phyloP scores from a whole-genome alignment of 352 stramenopile genomes.

The Thraustochytrium sp. region DNA sequence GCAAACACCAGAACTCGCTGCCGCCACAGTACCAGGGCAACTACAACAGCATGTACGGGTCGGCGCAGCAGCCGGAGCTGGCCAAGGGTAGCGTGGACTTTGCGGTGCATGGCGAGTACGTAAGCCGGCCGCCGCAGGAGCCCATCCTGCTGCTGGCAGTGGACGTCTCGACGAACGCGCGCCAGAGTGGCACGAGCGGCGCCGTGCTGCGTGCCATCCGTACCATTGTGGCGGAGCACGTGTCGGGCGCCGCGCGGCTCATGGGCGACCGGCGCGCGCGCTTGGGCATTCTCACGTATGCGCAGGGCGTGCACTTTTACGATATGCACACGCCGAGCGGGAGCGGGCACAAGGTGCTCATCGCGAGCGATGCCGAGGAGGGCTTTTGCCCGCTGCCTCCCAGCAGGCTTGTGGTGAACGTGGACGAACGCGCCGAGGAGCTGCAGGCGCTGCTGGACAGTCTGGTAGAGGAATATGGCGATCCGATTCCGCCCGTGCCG shows the following conservation, averaged over 20 bases:
- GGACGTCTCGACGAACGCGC: constrained; percentile 72
- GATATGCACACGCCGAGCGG: neutral
- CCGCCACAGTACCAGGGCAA: constrained; percentile 75
- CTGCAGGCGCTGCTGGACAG: neutral
- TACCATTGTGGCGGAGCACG: constrained; percentile 60
- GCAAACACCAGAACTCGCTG: constrained; percentile 69
- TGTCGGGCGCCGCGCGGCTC: constrained; percentile 53
- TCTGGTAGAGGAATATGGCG: neutral
- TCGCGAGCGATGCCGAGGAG: neutral
- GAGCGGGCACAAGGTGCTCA: constrained; percentile 22
- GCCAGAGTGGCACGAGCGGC: constrained; percentile 63
- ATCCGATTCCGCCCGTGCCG: neutral
- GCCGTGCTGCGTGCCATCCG: constrained; percentile 60
- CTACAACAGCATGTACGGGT: constrained; percentile 73
- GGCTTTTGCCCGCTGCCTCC: constrained; percentile 11
- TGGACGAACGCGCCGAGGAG: neutral
- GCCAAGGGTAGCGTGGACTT: constrained; percentile 74
- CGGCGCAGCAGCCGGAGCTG: constrained; percentile 68
- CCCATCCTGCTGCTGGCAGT: constrained; percentile 77
- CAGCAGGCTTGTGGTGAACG: neutral
- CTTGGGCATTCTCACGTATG: constrained; percentile 76
- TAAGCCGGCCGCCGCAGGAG: constrained; percentile 62
- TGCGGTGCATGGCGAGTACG: constrained; percentile 70
- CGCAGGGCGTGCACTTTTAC: constrained; percentile 69
- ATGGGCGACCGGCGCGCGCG: constrained; percentile 70